Evolutionary conservation across 1,139 yeast genomes (phyloP).

Genomic region (Yamadazyma mexicana): DNA sequence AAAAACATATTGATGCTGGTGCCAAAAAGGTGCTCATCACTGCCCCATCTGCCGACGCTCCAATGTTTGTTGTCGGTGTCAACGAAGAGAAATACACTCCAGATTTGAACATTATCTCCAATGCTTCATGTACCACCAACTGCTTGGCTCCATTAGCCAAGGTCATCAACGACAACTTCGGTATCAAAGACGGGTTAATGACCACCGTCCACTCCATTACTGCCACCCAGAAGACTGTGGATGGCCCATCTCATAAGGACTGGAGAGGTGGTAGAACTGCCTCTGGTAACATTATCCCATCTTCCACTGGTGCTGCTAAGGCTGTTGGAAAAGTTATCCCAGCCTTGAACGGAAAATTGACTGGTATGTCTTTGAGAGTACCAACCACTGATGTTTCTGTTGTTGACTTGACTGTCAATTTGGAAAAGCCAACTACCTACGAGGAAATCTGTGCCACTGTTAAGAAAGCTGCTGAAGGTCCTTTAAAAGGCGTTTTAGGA

Average conservation of each 20-base stretch:
- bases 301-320: constrained; percentile 85
- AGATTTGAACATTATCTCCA: constrained; percentile 64
- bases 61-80: constrained; percentile 79
- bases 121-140: constrained; percentile 82
- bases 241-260: constrained; percentile 83
- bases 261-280: constrained; percentile 90
- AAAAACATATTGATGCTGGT: constrained; percentile 71
- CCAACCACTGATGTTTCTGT: constrained; percentile 79
- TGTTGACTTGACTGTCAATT: constrained; percentile 35
- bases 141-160: constrained; percentile 80
- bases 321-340: constrained; percentile 84
- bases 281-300: constrained; percentile 77
- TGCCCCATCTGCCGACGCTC: constrained; percentile 78
- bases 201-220: constrained; percentile 81
- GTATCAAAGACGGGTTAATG: constrained; percentile 76
- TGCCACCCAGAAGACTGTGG: constrained; percentile 81
- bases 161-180: constrained; percentile 69
- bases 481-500: constrained; percentile 67
- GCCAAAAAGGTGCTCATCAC: constrained; percentile 81
- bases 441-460: constrained; percentile 67
- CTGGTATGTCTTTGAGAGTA: constrained; percentile 77
- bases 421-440: constrained; percentile 61
- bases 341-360: constrained; percentile 72
- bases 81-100: constrained; percentile 65
- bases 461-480: constrained; percentile 63